Conservation (phyloP, 176 grass and related monocot species). For the Lolium perenne region DNA sequence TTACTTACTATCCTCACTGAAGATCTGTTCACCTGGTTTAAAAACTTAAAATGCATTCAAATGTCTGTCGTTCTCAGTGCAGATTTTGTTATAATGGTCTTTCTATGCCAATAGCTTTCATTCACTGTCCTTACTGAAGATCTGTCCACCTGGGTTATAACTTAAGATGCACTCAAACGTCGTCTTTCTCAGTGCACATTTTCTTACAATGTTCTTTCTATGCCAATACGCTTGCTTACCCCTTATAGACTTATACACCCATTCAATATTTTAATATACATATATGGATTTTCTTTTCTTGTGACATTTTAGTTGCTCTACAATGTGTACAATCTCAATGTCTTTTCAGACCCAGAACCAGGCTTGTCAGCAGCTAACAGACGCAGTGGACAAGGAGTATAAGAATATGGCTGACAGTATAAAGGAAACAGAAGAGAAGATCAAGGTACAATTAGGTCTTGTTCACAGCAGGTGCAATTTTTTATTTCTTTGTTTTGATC, state of each 20-base stretch:
- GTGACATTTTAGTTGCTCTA: neutral
- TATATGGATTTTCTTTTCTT: conserved; percentile 21
- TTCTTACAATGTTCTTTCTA: neutral
- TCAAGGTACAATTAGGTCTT: conserved; percentile 44
- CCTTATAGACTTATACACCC: neutral
- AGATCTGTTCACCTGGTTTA: neutral
- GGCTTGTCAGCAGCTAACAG: conserved; percentile 48
- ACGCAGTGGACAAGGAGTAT: conserved; percentile 57
- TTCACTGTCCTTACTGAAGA: neutral
- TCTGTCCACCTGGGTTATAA: neutral
- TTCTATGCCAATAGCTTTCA: neutral
- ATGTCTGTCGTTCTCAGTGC: neutral
- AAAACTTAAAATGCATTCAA: neutral
- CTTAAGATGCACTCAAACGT: neutral
- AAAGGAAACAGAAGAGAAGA: conserved; percentile 48
- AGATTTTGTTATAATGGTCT: neutral
- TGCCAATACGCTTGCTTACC: neutral
- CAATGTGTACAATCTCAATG: conserved; percentile 10
- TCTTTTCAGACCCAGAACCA: conserved; percentile 50
- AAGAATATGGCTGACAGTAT: conserved; percentile 55
- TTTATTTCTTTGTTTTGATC: neutral
- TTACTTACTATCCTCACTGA: neutral
- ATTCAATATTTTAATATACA: neutral
- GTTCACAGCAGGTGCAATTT: neutral
- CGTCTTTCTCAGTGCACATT: neutral